A percentile compares a stretch with the other conserved stretches of the same genome.
Evolutionary conservation across 495 filamentous ascomycete genomes (phyloP).

Genomic region (Penicillium lividum): DNA sequence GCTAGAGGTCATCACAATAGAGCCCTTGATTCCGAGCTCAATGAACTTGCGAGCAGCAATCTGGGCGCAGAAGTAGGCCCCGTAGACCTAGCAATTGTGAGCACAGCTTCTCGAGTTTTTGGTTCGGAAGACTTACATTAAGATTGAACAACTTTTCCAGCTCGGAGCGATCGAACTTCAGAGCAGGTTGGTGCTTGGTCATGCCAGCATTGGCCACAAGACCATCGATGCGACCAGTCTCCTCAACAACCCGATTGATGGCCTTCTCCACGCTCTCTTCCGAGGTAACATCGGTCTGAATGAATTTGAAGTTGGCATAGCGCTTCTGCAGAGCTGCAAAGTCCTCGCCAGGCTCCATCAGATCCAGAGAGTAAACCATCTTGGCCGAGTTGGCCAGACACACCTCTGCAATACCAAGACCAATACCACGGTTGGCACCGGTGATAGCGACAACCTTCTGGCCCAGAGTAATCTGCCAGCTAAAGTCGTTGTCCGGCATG

Average conservation of each 20-base stretch:
- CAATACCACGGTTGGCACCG: constrained; percentile 43
- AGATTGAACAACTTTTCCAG: constrained; percentile 44
- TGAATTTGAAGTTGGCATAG: constrained; percentile 37
- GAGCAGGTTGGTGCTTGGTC: constrained; percentile 48
- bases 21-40: constrained; percentile 40
- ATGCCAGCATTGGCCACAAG: constrained; percentile 45
- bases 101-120: not conserved
- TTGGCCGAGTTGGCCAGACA: constrained; percentile 41
- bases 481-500: constrained; percentile 26
- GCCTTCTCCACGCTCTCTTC: constrained; percentile 42
- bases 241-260: constrained; percentile 38
- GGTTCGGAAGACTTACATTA: constrained; percentile 29
- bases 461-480: constrained; percentile 31
- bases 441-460: constrained; percentile 38
- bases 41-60: constrained; percentile 43
- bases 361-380: constrained; percentile 42
- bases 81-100: constrained; percentile 29
- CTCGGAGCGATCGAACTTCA: constrained; percentile 39
- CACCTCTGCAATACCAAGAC: constrained; percentile 41
- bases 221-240: constrained; percentile 36
- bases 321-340: constrained; percentile 34
- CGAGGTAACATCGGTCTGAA: constrained; percentile 43
- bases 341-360: constrained; percentile 43
- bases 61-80: constrained; percentile 40
- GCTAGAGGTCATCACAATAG: constrained; percentile 45